These are phyloP conservation scores for Cordyceps tenuipes DNA, from an alignment of 2,329 filamentous ascomycete genomes.

Conservation along the genomic window DNA sequence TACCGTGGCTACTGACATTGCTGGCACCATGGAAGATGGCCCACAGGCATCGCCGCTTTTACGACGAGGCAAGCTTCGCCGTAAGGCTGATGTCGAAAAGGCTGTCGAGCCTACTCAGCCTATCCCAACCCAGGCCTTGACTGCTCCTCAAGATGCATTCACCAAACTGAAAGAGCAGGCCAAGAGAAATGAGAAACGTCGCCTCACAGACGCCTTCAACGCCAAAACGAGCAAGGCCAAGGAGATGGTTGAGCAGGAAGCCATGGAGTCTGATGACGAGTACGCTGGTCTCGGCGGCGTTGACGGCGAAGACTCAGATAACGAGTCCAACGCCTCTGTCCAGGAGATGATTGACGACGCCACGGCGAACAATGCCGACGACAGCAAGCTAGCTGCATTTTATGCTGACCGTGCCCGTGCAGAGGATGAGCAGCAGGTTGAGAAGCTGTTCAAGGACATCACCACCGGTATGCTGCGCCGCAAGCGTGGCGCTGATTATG, in stretches of 20 bases:
- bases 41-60: slow-evolving; percentile 58
- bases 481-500: slow-evolving; percentile 73
- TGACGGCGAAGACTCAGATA: slow-evolving; percentile 79
- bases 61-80: slow-evolving; percentile 47
- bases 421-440: slow-evolving; percentile 77
- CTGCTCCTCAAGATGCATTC: slow-evolving; percentile 43
- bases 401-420: slow-evolving; percentile 75
- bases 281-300: slow-evolving; percentile 88
- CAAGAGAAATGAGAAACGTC: slow-evolving; percentile 45
- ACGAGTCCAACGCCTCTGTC: slow-evolving; percentile 61
- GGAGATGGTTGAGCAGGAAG: slow-evolving; percentile 83
- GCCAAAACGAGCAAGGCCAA: slow-evolving; percentile 82
- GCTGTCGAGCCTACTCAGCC: slow-evolving; percentile 13
- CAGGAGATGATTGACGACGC: slow-evolving; percentile 88
- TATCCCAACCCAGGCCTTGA: neutral
- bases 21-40: slow-evolving; percentile 24
- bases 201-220: slow-evolving; percentile 54
- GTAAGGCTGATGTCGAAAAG: slow-evolving; percentile 28
- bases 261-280: slow-evolving; percentile 96
- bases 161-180: slow-evolving; percentile 60
- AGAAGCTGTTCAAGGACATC: slow-evolving; percentile 88
- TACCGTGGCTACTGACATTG: slow-evolving; percentile 61
- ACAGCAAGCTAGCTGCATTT: slow-evolving; percentile 73
- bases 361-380: slow-evolving; percentile 66
- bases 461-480: slow-evolving; percentile 80